These are phyloP conservation scores for Plasmodium blacklocki DNA, from an alignment of 169 alveolate genomes.

Conservation along the genomic window DNA sequence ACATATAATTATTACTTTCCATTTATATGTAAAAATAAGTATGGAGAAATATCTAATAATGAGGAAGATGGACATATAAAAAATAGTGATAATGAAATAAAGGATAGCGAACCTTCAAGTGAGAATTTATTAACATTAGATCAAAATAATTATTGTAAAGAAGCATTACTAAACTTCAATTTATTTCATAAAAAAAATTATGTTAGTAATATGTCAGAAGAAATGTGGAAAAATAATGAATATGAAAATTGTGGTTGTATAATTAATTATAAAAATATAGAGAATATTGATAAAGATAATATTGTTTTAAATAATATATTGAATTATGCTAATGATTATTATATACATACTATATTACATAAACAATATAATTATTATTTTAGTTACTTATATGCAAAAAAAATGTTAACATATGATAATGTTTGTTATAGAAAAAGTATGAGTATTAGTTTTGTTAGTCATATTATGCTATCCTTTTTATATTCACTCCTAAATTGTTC, in stretches of 20 bases:
- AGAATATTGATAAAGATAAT: conserved; percentile 24
- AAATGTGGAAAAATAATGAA: conserved; percentile 9
- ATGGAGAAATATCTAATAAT: not conserved
- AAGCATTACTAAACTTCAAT: conserved; percentile 52
- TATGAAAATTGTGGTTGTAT: conserved; percentile 76
- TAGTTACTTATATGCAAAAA: conserved; percentile 73
- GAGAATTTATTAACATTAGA: not conserved
- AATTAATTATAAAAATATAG: conserved; percentile 70
- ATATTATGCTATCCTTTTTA: conserved; percentile 70
- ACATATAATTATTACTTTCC: conserved; percentile 76
- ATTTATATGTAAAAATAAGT: conserved; percentile 62
- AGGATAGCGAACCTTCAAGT: not conserved
- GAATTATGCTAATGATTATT: conserved; percentile 74
- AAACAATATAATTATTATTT: conserved; percentile 74
- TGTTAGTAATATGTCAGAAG: conserved; percentile 17
- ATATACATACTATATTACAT: conserved; percentile 73
- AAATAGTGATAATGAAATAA: not conserved
- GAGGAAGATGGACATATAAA: not conserved
- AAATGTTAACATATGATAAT: conserved; percentile 72
- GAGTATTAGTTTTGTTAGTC: conserved; percentile 77
- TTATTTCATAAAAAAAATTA: conserved; percentile 33
- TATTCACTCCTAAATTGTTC: conserved; percentile 61
- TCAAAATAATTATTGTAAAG: conserved; percentile 56
- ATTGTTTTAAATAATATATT: conserved; percentile 53
- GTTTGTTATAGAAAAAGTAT: conserved; percentile 76